A percentile compares a stretch with the other conserved stretches of the same genome.
Evolutionary conservation across 306 rosid species (phyloP).

Genomic region (Sechiopsis laciniata): DNA sequence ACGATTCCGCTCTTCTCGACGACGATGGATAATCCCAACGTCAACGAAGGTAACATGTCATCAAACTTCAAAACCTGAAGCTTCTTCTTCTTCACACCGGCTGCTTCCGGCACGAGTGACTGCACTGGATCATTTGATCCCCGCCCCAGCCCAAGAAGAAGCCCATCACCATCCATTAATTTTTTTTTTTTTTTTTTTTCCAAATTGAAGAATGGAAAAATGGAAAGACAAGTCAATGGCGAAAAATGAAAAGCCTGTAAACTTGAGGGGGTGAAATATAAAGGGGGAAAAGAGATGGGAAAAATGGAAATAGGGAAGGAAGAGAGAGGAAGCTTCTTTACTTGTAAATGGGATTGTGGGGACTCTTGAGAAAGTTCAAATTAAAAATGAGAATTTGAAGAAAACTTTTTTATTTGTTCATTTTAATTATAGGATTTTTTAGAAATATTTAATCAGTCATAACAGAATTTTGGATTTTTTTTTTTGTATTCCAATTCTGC

Average conservation of each 20-base stretch:
- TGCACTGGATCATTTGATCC: constrained; percentile 11
- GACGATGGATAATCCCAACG: constrained; percentile 39
- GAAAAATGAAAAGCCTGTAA: not conserved
- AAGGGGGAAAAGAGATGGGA: not conserved
- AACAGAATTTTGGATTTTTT: too few relatives aligned
- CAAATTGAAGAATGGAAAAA: too few relatives aligned
- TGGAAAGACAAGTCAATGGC: not conserved
- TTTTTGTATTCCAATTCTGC: too few relatives aligned
- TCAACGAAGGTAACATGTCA: constrained; percentile 43
- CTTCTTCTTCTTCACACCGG: constrained; percentile 27
- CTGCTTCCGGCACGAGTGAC: constrained; percentile 19
- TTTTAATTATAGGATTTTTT: too few relatives aligned
- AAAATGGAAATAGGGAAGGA: too few relatives aligned
- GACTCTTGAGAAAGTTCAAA: not conserved
- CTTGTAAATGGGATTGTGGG: constrained; percentile 13
- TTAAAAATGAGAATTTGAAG: too few relatives aligned
- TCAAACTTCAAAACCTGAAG: constrained; percentile 32
- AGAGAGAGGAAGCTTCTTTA: not conserved
- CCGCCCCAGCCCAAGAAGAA: constrained; percentile 30
- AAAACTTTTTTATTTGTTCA: too few relatives aligned
- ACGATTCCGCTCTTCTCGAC: constrained; percentile 16
- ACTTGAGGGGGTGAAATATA: not conserved
- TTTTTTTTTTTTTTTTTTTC: too few relatives aligned
- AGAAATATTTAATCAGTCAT: too few relatives aligned
- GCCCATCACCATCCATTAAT: constrained; percentile 23